Conservation (phyloP, 2,329 filamentous ascomycete genomes). For the Leptodontidium sp. region DNA sequence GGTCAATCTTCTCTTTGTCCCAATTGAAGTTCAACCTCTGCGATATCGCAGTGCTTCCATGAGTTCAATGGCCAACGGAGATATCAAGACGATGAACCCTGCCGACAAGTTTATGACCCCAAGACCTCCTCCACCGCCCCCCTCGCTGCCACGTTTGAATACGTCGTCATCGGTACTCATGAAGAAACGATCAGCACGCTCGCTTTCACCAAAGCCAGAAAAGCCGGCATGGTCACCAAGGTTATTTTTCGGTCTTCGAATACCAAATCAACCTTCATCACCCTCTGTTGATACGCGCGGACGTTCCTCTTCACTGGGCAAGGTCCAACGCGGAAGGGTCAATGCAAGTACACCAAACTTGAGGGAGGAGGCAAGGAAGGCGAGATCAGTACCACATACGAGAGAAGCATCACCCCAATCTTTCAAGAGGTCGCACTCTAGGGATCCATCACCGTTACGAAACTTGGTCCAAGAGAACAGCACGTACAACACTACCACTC, state of each 20-base stretch:
- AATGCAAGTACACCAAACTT: slow-evolving; percentile 29
- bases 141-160: slow-evolving; percentile 54
- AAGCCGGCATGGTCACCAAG: slow-evolving; percentile 44
- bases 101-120: slow-evolving; percentile 78
- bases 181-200: slow-evolving; percentile 40
- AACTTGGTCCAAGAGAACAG: slow-evolving; percentile 46
- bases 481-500: slow-evolving; percentile 41
- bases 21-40: slow-evolving; percentile 67
- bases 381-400: slow-evolving; percentile 33
- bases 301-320: slow-evolving; percentile 37
- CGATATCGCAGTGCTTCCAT: slow-evolving; percentile 71
- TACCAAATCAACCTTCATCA: slow-evolving; percentile 21
- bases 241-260: slow-evolving; percentile 43
- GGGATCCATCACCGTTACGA: slow-evolving; percentile 60
- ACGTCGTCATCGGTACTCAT: slow-evolving; percentile 52
- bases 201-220: slow-evolving; percentile 41
- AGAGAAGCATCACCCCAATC: slow-evolving; percentile 38
- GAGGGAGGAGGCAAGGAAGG: slow-evolving; percentile 27
- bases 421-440: slow-evolving; percentile 27
- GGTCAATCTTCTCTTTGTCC: slow-evolving; percentile 85
- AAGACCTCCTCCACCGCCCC: slow-evolving; percentile 61
- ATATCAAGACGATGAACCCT: slow-evolving; percentile 80
- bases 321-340: slow-evolving; percentile 24
- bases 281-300: slow-evolving; percentile 34
- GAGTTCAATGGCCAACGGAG: slow-evolving; percentile 63